phyloP scores from a whole-genome alignment of 169 alveolate genomes.

The Cyclospora cayetanensis region DNA sequence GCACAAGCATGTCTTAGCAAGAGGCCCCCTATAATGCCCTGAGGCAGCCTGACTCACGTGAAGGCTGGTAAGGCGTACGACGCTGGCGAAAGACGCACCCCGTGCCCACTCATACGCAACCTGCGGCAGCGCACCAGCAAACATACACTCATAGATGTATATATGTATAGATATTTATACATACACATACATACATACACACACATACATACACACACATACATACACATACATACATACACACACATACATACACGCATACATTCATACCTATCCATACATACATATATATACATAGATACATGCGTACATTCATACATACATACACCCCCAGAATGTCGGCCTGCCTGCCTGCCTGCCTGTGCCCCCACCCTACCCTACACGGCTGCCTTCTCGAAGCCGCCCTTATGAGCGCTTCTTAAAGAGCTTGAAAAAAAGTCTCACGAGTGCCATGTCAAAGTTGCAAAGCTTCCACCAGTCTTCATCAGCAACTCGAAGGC shows the following conservation, averaged over 20 bases:
- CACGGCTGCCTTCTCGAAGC: background rate
- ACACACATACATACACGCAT: background rate
- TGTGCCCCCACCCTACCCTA: background rate
- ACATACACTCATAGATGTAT: too few species aligned
- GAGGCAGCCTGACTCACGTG: conserved; percentile 16
- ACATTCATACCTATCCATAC: background rate
- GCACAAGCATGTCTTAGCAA: too few species aligned
- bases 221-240: background rate
- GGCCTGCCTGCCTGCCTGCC: too few species aligned
- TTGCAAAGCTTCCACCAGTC: conserved; percentile 68
- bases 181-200: background rate
- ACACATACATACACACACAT: background rate
- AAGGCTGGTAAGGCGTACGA: conserved; percentile 58
- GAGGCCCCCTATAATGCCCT: too few species aligned
- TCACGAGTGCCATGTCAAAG: conserved; percentile 22
- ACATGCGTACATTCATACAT: background rate
- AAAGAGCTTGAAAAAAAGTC: background rate
- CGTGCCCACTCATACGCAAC: conserved; percentile 72
- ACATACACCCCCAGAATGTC: background rate
- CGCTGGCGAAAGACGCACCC: conserved; percentile 57
- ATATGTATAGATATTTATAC: background rate
- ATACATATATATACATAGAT: background rate
- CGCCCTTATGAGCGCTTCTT: too few species aligned
- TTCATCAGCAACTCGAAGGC: conserved; percentile 42
- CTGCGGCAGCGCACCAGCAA: background rate